Percentiles rank a stretch among this genome's conserved stretches.
Evolutionary conservation across 768 basidiomycete genomes (phyloP).

Genomic region (Boletus fagicola): DNA sequence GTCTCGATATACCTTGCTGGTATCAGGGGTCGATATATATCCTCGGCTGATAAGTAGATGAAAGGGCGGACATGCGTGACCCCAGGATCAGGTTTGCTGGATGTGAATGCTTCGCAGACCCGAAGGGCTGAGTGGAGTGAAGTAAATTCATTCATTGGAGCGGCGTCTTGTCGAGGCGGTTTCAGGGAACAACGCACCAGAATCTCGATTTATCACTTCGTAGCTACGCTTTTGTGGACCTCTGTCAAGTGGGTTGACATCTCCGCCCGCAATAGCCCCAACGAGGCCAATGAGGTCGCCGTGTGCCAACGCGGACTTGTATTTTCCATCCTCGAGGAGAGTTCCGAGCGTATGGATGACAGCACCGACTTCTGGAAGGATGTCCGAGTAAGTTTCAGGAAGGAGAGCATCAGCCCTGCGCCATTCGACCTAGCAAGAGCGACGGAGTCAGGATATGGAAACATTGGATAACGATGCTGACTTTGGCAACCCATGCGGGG

Average conservation of each 20-base stretch:
- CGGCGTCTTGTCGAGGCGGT: constrained; percentile 1
- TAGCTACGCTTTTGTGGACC: constrained; percentile 51
- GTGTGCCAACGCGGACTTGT: constrained; percentile 71
- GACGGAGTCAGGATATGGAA: constrained; percentile 7
- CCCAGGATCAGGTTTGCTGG: constrained; percentile 38
- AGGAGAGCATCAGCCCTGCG: constrained; percentile 77
- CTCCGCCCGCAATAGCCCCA: constrained; percentile 45
- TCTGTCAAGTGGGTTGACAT: constrained; percentile 59
- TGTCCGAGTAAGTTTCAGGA: constrained; percentile 66
- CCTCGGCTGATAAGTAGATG: constrained; percentile 91
- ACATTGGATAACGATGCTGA: constrained; percentile 31
- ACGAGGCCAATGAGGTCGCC: constrained; percentile 55
- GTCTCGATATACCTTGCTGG: constrained; percentile 85
- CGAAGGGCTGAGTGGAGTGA: constrained; percentile 51
- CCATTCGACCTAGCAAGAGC: constrained; percentile 73
- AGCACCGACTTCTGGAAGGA: constrained; percentile 65
- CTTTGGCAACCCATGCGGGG: constrained; percentile 82
- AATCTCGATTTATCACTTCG: constrained; percentile 82
- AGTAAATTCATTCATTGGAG: constrained; percentile 12
- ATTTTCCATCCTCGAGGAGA: constrained; percentile 74
- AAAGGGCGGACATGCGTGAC: constrained; percentile 56
- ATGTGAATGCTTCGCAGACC: constrained; percentile 75
- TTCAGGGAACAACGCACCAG: constrained; percentile 56
- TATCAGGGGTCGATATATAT: constrained; percentile 80
- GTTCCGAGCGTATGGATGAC: constrained; percentile 95